phyloP scores from a whole-genome alignment of 2,329 filamentous ascomycete genomes.

The Aspergillus texensis region DNA sequence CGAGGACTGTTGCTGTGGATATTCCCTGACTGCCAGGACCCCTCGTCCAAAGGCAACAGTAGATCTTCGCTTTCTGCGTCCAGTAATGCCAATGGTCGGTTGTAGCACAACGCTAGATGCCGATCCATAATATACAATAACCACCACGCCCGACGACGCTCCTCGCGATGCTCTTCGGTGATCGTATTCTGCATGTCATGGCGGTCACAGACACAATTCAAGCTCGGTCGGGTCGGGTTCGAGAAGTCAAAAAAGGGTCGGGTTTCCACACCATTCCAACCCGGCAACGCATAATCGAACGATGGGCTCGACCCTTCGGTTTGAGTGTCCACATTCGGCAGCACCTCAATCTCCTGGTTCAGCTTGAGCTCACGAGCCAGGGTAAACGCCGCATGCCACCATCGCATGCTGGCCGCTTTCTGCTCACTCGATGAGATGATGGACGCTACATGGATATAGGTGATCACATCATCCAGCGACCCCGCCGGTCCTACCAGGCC shows the following conservation, averaged over 20 bases:
- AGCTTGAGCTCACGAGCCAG: slow-evolving; percentile 85
- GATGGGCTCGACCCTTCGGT: slow-evolving; percentile 36
- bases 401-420: slow-evolving; percentile 88
- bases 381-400: slow-evolving; percentile 96
- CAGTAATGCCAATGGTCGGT: slow-evolving; percentile 81
- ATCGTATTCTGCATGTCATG: slow-evolving; percentile 37
- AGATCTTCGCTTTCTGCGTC: slow-evolving; percentile 86
- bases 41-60: slow-evolving; percentile 84
- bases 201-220: slow-evolving; percentile 41
- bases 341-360: slow-evolving; percentile 69
- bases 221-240: slow-evolving; percentile 32
- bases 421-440: slow-evolving; percentile 93
- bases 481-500: slow-evolving; percentile 60
- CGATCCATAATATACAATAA: slow-evolving; percentile 88
- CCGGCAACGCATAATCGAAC: slow-evolving; percentile 35
- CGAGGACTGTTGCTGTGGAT: slow-evolving; percentile 61
- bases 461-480: slow-evolving; percentile 83
- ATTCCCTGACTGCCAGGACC: slow-evolving; percentile 81
- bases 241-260: slow-evolving; percentile 48
- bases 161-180: slow-evolving; percentile 84
- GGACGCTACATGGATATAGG: slow-evolving; percentile 88
- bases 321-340: slow-evolving; percentile 32
- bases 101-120: slow-evolving; percentile 89
- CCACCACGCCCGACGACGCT: slow-evolving; percentile 91
- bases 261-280: slow-evolving; percentile 54